phyloP scores from a whole-genome alignment of 805 yeast genomes.

The Suhomyces prunicola region DNA sequence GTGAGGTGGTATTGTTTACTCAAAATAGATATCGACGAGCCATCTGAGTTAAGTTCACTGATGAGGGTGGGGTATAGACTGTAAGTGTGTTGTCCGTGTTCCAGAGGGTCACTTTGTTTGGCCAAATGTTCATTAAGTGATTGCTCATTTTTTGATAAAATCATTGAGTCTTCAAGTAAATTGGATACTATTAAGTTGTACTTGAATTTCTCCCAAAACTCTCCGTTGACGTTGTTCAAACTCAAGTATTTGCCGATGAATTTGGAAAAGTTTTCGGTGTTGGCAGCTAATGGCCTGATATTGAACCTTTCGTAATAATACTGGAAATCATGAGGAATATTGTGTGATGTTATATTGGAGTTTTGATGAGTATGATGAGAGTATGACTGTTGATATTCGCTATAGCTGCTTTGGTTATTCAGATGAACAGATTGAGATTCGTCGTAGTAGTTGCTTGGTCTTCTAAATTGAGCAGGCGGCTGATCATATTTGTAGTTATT shows the following conservation, averaged over 20 bases:
- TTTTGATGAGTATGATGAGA: neutral
- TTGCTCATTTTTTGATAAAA: constrained; percentile 42
- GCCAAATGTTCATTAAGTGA: constrained; percentile 15
- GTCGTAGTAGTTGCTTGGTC: neutral
- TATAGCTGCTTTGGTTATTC: neutral
- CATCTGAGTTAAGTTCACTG: constrained; percentile 17
- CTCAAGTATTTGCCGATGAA: constrained; percentile 26
- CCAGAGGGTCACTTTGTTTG: neutral
- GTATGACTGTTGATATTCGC: neutral
- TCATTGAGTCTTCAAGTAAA: constrained; percentile 39
- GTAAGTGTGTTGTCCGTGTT: neutral
- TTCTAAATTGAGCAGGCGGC: neutral
- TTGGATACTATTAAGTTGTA: constrained; percentile 37
- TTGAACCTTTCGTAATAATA: constrained; percentile 11
- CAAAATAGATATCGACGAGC: constrained; percentile 14
- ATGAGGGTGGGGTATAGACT: constrained; percentile 2
- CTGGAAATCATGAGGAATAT: constrained; percentile 6
- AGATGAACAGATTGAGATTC: neutral
- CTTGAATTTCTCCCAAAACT: constrained; percentile 41
- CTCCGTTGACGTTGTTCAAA: constrained; percentile 11
- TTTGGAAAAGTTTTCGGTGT: constrained; percentile 20
- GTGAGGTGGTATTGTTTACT: constrained; percentile 15
- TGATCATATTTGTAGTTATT: neutral
- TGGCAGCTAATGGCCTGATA: constrained; percentile 7
- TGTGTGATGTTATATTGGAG: neutral